Evolutionary conservation across 164 flowering plant species (phyloP).

Genomic region (Nymphaea colorata): DNA sequence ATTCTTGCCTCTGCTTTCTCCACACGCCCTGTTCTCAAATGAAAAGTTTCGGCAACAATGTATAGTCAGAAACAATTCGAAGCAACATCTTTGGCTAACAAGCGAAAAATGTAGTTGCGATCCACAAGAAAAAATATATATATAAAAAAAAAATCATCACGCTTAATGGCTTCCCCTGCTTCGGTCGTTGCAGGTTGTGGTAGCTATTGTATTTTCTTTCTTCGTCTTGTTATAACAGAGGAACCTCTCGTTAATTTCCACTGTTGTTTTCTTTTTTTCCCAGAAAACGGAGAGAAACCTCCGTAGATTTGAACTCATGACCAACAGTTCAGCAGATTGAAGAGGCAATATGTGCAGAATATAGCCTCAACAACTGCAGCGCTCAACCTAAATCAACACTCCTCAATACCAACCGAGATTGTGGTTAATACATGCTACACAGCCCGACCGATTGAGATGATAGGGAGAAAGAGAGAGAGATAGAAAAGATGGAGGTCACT

Average conservation of each 20-base stretch:
- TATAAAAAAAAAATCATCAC: background rate
- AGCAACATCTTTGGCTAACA: background rate
- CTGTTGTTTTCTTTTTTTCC: too few relatives aligned
- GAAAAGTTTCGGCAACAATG: background rate
- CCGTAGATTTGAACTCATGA: background rate
- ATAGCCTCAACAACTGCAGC: too few relatives aligned
- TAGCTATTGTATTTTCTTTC: too few relatives aligned
- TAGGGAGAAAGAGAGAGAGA: background rate
- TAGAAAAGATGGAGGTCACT: background rate
- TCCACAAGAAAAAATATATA: background rate
- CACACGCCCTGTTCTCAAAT: background rate
- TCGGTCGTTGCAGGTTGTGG: too few relatives aligned
- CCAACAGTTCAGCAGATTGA: background rate
- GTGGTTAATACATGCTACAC: background rate
- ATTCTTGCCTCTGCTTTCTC: constrained; percentile 3
- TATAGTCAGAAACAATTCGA: background rate
- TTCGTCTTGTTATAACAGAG: too few relatives aligned
- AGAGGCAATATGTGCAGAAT: background rate
- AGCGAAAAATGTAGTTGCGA: background rate
- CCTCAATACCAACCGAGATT: background rate
- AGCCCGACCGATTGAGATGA: background rate
- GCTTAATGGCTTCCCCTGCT: too few relatives aligned
- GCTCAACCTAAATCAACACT: too few relatives aligned
- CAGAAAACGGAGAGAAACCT: too few relatives aligned
- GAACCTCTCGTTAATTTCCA: too few relatives aligned